A percentile compares a stretch with the other conserved stretches of the same genome.
phyloP scores from a whole-genome alignment of 306 rosid species.

The Hylodesmum podocarpum region DNA sequence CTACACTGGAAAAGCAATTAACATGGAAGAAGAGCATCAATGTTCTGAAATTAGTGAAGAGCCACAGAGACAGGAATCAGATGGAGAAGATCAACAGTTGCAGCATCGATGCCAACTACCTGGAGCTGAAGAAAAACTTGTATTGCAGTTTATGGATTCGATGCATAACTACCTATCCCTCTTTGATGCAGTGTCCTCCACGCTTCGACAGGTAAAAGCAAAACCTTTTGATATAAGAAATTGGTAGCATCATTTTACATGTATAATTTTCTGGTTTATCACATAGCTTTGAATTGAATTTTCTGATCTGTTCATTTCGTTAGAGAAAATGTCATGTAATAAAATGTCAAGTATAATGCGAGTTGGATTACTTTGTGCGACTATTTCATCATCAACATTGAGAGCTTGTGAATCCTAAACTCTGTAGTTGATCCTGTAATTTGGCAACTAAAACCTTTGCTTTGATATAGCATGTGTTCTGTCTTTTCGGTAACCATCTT shows the following conservation, averaged over 20 bases:
- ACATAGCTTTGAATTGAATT: not conserved
- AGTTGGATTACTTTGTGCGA: not conserved
- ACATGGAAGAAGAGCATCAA: constrained; percentile 34
- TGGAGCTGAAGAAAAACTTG: constrained; percentile 41
- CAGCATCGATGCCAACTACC: constrained; percentile 3
- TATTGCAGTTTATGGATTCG: constrained; percentile 72
- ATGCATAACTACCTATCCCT: constrained; percentile 55
- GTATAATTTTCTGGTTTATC: not conserved
- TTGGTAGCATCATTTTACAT: not conserved
- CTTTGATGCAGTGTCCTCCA: constrained; percentile 54
- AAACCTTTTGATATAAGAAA: not conserved
- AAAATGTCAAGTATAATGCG: not conserved
- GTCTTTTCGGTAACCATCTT: not conserved
- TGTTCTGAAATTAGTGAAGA: constrained; percentile 26
- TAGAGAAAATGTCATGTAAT: not conserved
- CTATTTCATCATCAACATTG: not conserved
- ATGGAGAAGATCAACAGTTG: constrained; percentile 23
- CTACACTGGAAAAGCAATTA: not conserved
- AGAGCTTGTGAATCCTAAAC: not conserved
- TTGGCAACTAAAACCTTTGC: not conserved
- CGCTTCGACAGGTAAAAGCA: constrained; percentile 66
- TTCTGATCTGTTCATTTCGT: not conserved
- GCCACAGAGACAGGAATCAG: not conserved
- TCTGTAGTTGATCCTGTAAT: constrained; percentile 1
- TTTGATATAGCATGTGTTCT: not conserved